Conservation (phyloP, 2,329 filamentous ascomycete genomes). For the Epichloe typhina region DNA sequence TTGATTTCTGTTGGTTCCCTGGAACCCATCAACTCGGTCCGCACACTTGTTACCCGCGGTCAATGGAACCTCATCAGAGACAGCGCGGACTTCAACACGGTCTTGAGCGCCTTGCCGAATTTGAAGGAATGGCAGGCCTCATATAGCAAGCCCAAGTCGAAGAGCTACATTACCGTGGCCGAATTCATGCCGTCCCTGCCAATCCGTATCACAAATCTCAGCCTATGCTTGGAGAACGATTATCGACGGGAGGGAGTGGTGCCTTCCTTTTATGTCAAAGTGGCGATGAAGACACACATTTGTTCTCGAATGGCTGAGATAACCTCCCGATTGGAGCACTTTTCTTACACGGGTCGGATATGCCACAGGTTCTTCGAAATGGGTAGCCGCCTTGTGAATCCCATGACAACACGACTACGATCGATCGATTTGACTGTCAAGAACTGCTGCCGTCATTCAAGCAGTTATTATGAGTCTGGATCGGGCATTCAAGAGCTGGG, state of each 20-base stretch:
- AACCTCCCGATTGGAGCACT: constrained; percentile 48
- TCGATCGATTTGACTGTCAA: constrained; percentile 61
- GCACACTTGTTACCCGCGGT: constrained; percentile 58
- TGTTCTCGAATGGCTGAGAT: constrained; percentile 50
- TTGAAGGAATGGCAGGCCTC: constrained; percentile 50
- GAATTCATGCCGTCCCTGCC: constrained; percentile 47
- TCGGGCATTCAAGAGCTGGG: constrained; percentile 59
- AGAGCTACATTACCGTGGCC: constrained; percentile 59
- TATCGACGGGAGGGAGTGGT: constrained; percentile 51
- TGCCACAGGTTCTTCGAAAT: constrained; percentile 56
- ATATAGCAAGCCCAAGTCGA: constrained; percentile 59
- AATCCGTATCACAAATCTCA: constrained; percentile 45
- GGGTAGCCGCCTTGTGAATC: constrained; percentile 35
- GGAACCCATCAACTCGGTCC: constrained; percentile 34
- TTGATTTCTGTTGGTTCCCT: constrained; percentile 11
- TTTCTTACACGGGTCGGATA: constrained; percentile 60
- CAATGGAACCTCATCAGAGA: constrained; percentile 65
- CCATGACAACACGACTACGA: constrained; percentile 39
- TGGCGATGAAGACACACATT: constrained; percentile 47
- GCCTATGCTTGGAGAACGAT: constrained; percentile 58
- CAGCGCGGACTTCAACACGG: constrained; percentile 46
- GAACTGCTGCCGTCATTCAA: constrained; percentile 52
- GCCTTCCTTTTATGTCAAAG: constrained; percentile 47
- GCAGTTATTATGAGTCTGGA: constrained; percentile 46
- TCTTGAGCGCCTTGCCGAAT: constrained; percentile 51